A percentile compares a stretch with the other conserved stretches of the same genome.
These are phyloP conservation scores for Penicillium paneum DNA, from an alignment of 2,329 filamentous ascomycete genomes.

Conservation along the genomic window DNA sequence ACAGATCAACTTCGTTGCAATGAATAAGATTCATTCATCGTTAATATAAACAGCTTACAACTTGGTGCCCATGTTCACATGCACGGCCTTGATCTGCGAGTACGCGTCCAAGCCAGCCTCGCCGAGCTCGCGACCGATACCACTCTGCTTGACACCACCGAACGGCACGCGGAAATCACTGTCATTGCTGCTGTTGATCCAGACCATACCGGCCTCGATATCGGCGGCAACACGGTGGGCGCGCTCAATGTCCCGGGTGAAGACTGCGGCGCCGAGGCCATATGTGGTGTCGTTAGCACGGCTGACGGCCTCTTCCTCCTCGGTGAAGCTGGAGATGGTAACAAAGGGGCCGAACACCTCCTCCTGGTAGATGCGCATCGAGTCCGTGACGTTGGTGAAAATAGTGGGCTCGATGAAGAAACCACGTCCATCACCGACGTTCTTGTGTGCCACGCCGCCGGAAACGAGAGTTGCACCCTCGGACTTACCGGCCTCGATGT, in stretches of 20 bases:
- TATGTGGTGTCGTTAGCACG: constrained; percentile 56
- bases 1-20: constrained; percentile 14
- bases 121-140: constrained; percentile 60
- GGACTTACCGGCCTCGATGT: constrained; percentile 65
- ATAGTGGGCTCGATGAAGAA: constrained; percentile 63
- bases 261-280: constrained; percentile 35
- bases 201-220: constrained; percentile 68
- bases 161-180: constrained; percentile 53
- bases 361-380: constrained; percentile 59
- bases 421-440: constrained; percentile 56
- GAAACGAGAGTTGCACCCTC: constrained; percentile 66
- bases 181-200: constrained; percentile 61
- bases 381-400: constrained; percentile 56
- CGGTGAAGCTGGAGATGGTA: constrained; percentile 56
- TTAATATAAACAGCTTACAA: constrained; percentile 26
- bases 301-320: constrained; percentile 57
- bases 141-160: constrained; percentile 61
- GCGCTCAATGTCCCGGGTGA: constrained; percentile 57
- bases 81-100: constrained; percentile 56
- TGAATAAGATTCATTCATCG: background rate
- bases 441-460: constrained; percentile 60
- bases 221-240: constrained; percentile 55
- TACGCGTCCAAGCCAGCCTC: constrained; percentile 62
- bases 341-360: constrained; percentile 64
- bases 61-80: constrained; percentile 45